These are phyloP conservation scores for Pleurozium schreberi DNA, from an alignment of 225 moss, liverwort and hornwort species.

Conservation along the genomic window DNA sequence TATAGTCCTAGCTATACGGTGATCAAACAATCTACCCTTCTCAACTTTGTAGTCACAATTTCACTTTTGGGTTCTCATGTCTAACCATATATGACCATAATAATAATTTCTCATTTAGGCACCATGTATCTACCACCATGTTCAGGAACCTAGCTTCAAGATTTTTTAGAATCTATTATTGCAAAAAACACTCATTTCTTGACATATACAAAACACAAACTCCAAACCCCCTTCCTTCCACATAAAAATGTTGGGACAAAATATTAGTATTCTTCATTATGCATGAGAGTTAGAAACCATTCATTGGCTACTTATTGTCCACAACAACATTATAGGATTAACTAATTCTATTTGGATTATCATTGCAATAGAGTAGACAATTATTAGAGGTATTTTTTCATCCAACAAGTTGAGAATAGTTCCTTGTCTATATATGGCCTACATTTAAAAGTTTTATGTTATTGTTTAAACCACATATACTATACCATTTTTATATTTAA, in stretches of 20 bases:
- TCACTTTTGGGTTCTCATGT: accelerated
- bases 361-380: accelerated
- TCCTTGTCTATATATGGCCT: background rate
- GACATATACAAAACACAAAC: background rate
- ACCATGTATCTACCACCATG: background rate
- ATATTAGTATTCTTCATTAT: background rate
- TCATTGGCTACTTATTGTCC: background rate
- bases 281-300: background rate
- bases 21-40: accelerated
- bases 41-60: accelerated
- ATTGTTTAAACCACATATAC: background rate
- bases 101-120: accelerated
- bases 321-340: too few relatives aligned
- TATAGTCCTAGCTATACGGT: accelerated
- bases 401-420: background rate
- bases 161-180: too few relatives aligned
- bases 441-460: background rate
- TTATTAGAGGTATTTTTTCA: background rate
- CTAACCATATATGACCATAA: background rate
- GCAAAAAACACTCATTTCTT: background rate
- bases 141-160: accelerated
- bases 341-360: background rate
- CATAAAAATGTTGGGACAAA: background rate
- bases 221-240: accelerated
- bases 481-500: too few relatives aligned